Conservation (phyloP, 495 filamentous ascomycete genomes). For the Bombardia bombarda region DNA sequence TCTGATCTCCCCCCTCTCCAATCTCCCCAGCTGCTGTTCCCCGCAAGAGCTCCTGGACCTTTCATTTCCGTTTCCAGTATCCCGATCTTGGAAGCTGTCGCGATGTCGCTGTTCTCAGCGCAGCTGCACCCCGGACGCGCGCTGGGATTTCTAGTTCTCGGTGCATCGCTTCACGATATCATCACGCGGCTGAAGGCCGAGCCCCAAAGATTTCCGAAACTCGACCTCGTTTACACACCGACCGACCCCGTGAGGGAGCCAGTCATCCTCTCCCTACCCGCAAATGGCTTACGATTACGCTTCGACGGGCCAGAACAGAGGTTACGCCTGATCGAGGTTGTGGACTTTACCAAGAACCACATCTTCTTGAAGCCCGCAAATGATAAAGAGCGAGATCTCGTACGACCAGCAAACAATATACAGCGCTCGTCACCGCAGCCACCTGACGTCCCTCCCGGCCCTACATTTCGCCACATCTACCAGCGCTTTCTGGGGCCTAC, state of each 20-base stretch:
- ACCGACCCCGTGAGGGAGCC: slow-evolving; percentile 62
- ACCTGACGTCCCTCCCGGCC: slow-evolving; percentile 47
- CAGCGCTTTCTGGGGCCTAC: slow-evolving; percentile 84
- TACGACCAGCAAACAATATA: slow-evolving; percentile 49
- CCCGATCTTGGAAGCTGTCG: neutral
- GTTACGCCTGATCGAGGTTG: slow-evolving; percentile 79
- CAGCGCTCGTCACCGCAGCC: slow-evolving; percentile 27
- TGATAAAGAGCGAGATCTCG: slow-evolving; percentile 70
- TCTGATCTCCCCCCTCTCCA: neutral
- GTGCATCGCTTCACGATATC: slow-evolving; percentile 82
- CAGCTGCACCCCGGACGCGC: slow-evolving; percentile 70
- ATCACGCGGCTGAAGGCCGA: slow-evolving; percentile 79
- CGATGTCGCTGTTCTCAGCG: slow-evolving; percentile 47
- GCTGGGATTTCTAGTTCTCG: slow-evolving; percentile 77
- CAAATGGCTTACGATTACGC: slow-evolving; percentile 79
- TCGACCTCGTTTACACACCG: slow-evolving; percentile 71
- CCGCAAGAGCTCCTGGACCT: neutral
- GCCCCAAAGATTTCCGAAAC: slow-evolving; percentile 67
- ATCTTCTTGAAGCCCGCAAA: slow-evolving; percentile 72
- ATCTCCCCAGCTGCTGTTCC: neutral
- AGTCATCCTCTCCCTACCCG: slow-evolving; percentile 63
- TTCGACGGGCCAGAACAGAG: slow-evolving; percentile 94
- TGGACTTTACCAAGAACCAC: slow-evolving; percentile 80
- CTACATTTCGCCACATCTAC: slow-evolving; percentile 85
- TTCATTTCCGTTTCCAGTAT: too few relatives aligned